These are phyloP conservation scores for Chaetomium cochliodes DNA, from an alignment of 495 filamentous ascomycete genomes.

Conservation along the genomic window DNA sequence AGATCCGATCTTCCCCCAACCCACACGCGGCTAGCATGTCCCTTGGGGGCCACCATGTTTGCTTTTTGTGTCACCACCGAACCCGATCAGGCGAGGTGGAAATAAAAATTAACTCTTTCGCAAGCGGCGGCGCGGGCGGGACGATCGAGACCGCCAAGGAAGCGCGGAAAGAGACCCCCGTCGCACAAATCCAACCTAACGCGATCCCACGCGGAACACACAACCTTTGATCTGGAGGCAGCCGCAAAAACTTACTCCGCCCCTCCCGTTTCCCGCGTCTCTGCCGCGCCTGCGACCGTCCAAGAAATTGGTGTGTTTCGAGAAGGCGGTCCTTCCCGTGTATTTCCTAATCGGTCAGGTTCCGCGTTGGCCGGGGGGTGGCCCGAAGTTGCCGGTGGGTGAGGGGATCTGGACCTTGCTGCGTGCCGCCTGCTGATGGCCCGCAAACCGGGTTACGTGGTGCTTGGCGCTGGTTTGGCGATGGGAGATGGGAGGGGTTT, in stretches of 20 bases:
- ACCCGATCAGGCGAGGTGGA: too few species aligned
- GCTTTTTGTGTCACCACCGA: too few species aligned
- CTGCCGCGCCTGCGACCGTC: background rate
- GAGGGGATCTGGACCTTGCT: background rate
- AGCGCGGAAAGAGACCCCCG: too few species aligned
- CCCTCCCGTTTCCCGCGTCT: background rate
- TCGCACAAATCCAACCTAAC: too few species aligned
- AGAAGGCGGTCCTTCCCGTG: conserved; percentile 4
- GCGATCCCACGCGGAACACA: too few species aligned
- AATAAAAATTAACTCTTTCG: too few species aligned
- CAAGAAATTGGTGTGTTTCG: background rate
- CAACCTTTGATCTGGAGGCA: too few species aligned
- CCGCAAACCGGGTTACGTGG: conserved; percentile 1
- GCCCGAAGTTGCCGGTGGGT: conserved; percentile 6
- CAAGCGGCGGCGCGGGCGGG: too few species aligned
- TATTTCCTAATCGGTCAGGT: conserved; percentile 5
- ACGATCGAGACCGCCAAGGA: too few species aligned
- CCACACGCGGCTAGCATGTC: too few species aligned
- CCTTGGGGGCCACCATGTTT: too few species aligned
- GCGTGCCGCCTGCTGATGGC: background rate
- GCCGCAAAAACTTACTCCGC: background rate
- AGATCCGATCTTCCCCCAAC: too few species aligned
- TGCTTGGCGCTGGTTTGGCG: background rate
- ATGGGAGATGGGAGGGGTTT: background rate
- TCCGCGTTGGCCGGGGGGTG: background rate